Conservation (phyloP, 257 asterid genomes). For the Solanum megistacrolobum region DNA sequence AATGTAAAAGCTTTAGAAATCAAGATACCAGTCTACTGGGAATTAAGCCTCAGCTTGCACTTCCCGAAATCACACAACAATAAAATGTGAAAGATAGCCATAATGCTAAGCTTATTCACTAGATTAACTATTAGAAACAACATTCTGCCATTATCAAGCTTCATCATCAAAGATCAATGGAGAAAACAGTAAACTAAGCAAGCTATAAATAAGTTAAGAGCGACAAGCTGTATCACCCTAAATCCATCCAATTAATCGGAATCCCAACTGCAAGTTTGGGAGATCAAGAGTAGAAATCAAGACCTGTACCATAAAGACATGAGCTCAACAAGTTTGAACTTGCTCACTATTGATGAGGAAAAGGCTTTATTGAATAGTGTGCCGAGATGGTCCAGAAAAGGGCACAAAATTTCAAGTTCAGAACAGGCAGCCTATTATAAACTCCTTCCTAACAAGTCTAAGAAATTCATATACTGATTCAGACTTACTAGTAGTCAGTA, state of each 20-base stretch:
- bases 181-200: not conserved
- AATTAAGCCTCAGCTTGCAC: not conserved
- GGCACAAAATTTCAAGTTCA: not conserved
- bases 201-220: not conserved
- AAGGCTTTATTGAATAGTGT: not conserved
- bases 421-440: not conserved
- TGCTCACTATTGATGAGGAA: not conserved
- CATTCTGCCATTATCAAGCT: not conserved
- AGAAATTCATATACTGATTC: not conserved
- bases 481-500: not conserved
- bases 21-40: not conserved
- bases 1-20: not conserved
- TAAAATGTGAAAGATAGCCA: not conserved
- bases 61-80: not conserved
- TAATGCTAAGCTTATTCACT: not conserved
- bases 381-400: not conserved
- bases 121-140: not conserved
- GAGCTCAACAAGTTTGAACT: not conserved
- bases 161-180: not conserved
- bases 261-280: not conserved
- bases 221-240: not conserved
- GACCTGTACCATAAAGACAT: not conserved
- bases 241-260: not conserved
- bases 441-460: not conserved
- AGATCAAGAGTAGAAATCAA: not conserved